Evolutionary conservation across 2,329 filamentous ascomycete genomes (phyloP), one percentile per base, ranked within the genome.

Genomic region (Pyrenochaeta sp.): DNA sequence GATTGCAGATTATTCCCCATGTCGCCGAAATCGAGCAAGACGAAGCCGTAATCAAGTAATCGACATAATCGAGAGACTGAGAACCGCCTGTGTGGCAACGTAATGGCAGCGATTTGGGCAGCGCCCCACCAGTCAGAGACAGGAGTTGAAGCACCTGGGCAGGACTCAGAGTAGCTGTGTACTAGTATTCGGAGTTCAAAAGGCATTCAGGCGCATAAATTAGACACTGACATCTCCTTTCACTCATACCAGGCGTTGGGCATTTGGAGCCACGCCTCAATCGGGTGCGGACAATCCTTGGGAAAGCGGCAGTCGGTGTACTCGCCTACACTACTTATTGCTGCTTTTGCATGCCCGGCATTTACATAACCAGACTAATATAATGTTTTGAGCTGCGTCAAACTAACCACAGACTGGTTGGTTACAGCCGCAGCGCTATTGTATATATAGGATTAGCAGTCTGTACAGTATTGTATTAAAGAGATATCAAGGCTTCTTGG

Each of bases 1-100:
- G 60, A 54, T 6, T 59, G 58, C n/a, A 56, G 65, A 23, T 57
- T 68, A 46, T 69, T 69, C 17, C 36, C 66, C 0, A 55, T 64
- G 54, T 55, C 56, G 18, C 36, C 36, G 17, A 39, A 39, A 35
- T 10, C 48, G 4, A 52, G 37, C 7, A 58, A 45, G 46, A 49
- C 30, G 35, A 61, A 56, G 41, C 7, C 42, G 21, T 39, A 15
- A 39, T 21, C 21, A 4, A 18, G 17, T 10, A 14, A 6, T 11
- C 3, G 35, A 37, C 20, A 37, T 10, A 10, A 11, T 37, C 10
- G 15, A 36, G 9, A 33, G 11, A 33, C 4, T 5, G 4, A 33
- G 31, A 33, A 12, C 4, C 11, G 31, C 31, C 11, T n/a, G 11
- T n/a, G 11, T 12, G 31, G 11, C 31, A 33, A 12, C 31, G 15